Evolutionary conservation across 1,284 basidiomycete species (phyloP).

Genomic region (Rhodotorula sp.): DNA sequence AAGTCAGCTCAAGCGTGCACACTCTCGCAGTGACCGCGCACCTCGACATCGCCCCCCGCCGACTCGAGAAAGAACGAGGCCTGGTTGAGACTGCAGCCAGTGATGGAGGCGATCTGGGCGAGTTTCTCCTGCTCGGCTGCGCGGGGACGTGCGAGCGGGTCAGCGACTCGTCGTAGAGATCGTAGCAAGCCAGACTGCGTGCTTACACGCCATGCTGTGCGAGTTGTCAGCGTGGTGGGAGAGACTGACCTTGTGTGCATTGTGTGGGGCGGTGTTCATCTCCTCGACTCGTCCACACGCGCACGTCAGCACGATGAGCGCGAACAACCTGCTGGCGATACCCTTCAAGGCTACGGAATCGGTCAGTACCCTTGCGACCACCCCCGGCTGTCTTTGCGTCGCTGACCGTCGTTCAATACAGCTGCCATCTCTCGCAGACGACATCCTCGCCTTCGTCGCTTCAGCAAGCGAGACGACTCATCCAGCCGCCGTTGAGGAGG

Average conservation of each 20-base stretch:
- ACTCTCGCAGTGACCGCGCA: not conserved
- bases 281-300: not conserved
- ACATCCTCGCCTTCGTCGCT: not conserved
- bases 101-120: slow-evolving; percentile 41
- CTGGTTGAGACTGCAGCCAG: slow-evolving; percentile 47
- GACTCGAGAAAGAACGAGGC: slow-evolving; percentile 51
- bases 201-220: not conserved
- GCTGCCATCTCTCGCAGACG: not conserved
- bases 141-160: not conserved
- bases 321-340: slow-evolving; percentile 21
- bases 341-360: slow-evolving; percentile 17
- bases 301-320: not conserved
- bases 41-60: slow-evolving; percentile 47
- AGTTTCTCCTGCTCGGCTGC: slow-evolving; percentile 23
- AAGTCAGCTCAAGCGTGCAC: not conserved
- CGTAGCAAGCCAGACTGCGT: no score
- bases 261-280: not conserved
- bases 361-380: not conserved
- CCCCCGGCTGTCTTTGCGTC: not conserved
- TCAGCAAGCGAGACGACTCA: not conserved
- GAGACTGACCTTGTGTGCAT: not conserved
- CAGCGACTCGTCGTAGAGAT: no score
- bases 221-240: not conserved
- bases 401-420: not conserved
- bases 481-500: not conserved